Evolutionary conservation across 78 protist species (phyloP), one percentile per base, ranked within the genome.

Genomic region (Dictyostelium firmibasis): DNA sequence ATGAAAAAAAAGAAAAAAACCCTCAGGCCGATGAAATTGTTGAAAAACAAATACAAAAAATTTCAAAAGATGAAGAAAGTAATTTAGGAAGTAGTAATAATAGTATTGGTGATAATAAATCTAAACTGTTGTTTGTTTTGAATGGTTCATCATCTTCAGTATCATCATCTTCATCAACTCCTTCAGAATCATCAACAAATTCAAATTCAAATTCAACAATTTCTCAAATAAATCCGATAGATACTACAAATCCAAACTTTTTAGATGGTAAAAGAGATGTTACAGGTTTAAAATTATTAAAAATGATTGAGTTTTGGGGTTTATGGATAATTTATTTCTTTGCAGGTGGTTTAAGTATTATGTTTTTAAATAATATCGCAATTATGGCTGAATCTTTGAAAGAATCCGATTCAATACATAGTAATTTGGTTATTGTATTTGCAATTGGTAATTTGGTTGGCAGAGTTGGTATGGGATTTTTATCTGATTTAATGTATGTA

Each of bases 321-420:
- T 27, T 81, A 13, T 78, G 64, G 20, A 44, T 47, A 3, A 43
- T 64, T 47, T 89, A 89, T 47, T 89, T 81, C 35, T 89, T 89
- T 89, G 41, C 36, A 41, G 94, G 86, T 14, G 94, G 94, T 81
- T 18, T 38, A 8, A 31, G 86, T 81, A 67, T 89, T 47, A 89
- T 89, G 94, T 89, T 81, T 69, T 47, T 89, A 41, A 89, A 89
- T 81, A 89, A 89, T 70, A 89, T 89, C 20, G 85, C 75, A 44
- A 29, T 76, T 3, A 60, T 89, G 53, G 85, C 36, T 1, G 41
- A 62, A n/a, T 18, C 94, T 23, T 25, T 78, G 18, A 41, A n/a
- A 13, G 53, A 89, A 31, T 3, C 62, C 2, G 81, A 41, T n/a
- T 36, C 83, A 27, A 4, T 62, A 8, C 70, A 35, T 6, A 81